Evolutionary conservation across 2,329 filamentous ascomycete species (phyloP).

Genomic region (Talaromyces islandicus): DNA sequence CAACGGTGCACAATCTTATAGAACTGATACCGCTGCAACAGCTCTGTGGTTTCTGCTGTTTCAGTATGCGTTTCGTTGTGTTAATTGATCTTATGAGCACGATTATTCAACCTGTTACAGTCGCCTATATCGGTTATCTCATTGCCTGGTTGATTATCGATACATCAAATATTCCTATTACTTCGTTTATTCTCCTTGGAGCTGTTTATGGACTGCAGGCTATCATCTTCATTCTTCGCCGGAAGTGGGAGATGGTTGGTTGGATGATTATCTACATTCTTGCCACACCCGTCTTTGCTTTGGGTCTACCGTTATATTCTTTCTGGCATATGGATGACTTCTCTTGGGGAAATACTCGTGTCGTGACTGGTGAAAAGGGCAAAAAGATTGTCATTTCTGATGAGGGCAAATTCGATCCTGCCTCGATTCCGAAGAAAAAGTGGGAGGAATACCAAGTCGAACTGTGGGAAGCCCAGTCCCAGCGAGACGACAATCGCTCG

Average conservation of each 20-base stretch:
- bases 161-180: slow-evolving; percentile 65
- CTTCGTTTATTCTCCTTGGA: slow-evolving; percentile 81
- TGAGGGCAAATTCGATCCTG: slow-evolving; percentile 95
- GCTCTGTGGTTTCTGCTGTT: slow-evolving; percentile 99
- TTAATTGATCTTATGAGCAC: slow-evolving; percentile 91
- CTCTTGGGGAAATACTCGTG: slow-evolving; percentile 97
- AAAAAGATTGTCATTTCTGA: slow-evolving; percentile 90
- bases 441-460: slow-evolving; percentile 99
- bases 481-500: slow-evolving; percentile 66
- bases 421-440: slow-evolving; percentile 90
- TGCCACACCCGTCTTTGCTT: slow-evolving; percentile 86
- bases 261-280: slow-evolving; percentile 97
- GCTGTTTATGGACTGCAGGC: slow-evolving; percentile 97
- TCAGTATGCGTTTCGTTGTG: slow-evolving; percentile 98
- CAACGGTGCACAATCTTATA: slow-evolving; percentile 93
- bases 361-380: slow-evolving; percentile 89
- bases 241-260: slow-evolving; percentile 99
- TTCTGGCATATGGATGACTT: slow-evolving; percentile 99
- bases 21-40: slow-evolving; percentile 90
- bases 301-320: slow-evolving; percentile 82
- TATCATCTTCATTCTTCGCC: slow-evolving; percentile 90
- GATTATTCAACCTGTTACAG: slow-evolving; percentile 81
- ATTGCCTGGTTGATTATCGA: slow-evolving; percentile 65
- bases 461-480: slow-evolving; percentile 94
- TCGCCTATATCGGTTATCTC: slow-evolving; percentile 85